A percentile compares a stretch with the other conserved stretches of the same genome.
Conservation (phyloP, 2,329 filamentous ascomycete species). For the Pseudogymnoascus sp. region DNA sequence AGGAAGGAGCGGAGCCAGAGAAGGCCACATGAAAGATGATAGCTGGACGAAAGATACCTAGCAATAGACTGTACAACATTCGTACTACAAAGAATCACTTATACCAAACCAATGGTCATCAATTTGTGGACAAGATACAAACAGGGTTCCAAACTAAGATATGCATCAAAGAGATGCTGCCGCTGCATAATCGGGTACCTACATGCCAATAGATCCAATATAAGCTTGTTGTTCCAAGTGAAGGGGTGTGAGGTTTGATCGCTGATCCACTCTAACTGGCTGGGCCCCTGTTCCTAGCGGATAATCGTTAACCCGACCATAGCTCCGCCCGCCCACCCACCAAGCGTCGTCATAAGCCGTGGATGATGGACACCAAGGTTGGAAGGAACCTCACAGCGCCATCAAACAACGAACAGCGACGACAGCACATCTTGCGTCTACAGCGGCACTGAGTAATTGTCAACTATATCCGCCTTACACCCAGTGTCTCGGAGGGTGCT, state of each 20-base stretch:
- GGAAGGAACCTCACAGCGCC: not conserved
- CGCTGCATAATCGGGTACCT: not conserved
- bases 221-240: constrained; percentile 2
- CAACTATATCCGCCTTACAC: not conserved
- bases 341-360: constrained; percentile 2
- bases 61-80: not conserved
- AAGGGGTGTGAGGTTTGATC: not conserved
- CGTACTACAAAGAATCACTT: not conserved
- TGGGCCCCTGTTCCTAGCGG: constrained; percentile 5
- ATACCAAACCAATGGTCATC: not conserved
- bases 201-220: not conserved
- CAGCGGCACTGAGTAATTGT: not conserved
- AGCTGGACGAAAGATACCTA: constrained; percentile 48
- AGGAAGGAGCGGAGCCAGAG: constrained; percentile 42
- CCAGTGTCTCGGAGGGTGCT: not conserved
- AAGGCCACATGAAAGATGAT: constrained; percentile 49
- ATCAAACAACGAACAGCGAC: constrained; percentile 2
- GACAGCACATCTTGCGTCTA: not conserved
- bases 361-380: not conserved
- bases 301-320: not conserved
- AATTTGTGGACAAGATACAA: not conserved
- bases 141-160: not conserved
- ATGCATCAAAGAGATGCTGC: not conserved
- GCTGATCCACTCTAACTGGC: constrained; percentile 1
- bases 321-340: constrained; percentile 7